Conservation (phyloP, 2,329 filamentous ascomycete genomes). For the Pseudonectria foliicola region DNA sequence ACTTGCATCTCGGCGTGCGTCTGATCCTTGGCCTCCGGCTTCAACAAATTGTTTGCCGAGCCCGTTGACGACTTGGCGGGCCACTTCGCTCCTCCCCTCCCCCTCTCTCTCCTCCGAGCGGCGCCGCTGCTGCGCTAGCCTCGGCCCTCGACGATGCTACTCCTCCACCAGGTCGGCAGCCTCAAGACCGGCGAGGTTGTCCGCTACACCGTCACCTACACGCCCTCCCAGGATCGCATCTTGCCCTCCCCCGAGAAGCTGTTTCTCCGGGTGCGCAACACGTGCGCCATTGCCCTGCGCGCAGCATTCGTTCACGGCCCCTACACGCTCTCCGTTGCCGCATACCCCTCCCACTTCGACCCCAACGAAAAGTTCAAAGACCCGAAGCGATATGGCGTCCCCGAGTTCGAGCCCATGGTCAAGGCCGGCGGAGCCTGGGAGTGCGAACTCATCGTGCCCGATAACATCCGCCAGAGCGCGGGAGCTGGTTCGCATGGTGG, state of each 20-base stretch:
- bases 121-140: conserved; percentile 6
- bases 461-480: conserved; percentile 63
- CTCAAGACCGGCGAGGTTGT: conserved; percentile 94
- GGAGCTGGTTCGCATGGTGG: conserved; percentile 37
- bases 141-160: conserved; percentile 56
- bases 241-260: conserved; percentile 76
- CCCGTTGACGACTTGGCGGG: too few relatives aligned
- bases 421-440: conserved; percentile 89
- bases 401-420: conserved; percentile 92
- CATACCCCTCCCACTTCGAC: conserved; percentile 76
- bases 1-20: too few relatives aligned
- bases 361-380: conserved; percentile 72
- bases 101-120: conserved; percentile 2
- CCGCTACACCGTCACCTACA: conserved; percentile 88
- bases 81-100: too few relatives aligned
- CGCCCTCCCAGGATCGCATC: conserved; percentile 80
- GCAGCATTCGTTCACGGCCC: conserved; percentile 95
- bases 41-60: too few relatives aligned
- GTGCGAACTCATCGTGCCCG: conserved; percentile 71
- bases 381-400: conserved; percentile 64
- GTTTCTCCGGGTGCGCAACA: conserved; percentile 85
- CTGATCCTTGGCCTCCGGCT: too few relatives aligned
- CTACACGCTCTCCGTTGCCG: conserved; percentile 81
- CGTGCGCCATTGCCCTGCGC: conserved; percentile 79
- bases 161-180: conserved; percentile 83